Evolutionary conservation across 2,329 filamentous ascomycete species (phyloP).

Genomic region (Cryphonectria nitschkei): DNA sequence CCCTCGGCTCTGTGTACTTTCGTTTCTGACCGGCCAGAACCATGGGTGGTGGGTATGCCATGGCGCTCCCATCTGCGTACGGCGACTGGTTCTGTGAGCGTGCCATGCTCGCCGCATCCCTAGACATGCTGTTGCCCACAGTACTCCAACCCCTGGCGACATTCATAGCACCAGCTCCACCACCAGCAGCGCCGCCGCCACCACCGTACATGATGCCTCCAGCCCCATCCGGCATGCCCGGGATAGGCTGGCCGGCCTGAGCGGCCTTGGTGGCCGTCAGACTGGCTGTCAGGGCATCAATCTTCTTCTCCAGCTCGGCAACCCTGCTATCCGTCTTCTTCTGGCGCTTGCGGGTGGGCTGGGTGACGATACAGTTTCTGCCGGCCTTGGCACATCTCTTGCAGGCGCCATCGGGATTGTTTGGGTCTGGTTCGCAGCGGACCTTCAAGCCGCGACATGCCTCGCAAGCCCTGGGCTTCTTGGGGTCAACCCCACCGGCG

Average conservation of each 20-base stretch:
- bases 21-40: constrained; percentile 45
- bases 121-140: constrained; percentile 16
- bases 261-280: constrained; percentile 60
- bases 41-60: constrained; percentile 32
- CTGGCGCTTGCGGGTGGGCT: constrained; percentile 75
- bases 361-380: constrained; percentile 77
- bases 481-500: constrained; percentile 52
- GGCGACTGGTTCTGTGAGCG: constrained; percentile 28
- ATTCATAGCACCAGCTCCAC: neutral
- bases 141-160: constrained; percentile 21
- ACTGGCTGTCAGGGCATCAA: constrained; percentile 83
- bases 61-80: constrained; percentile 14
- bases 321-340: constrained; percentile 92
- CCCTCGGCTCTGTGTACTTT: constrained; percentile 40
- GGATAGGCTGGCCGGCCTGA: constrained; percentile 16
- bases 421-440: constrained; percentile 77
- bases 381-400: constrained; percentile 80
- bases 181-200: neutral
- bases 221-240: constrained; percentile 21
- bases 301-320: constrained; percentile 89
- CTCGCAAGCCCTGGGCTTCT: constrained; percentile 74
- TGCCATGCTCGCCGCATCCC: constrained; percentile 13
- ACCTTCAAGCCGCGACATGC: constrained; percentile 79
- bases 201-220: constrained; percentile 24
- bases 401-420: constrained; percentile 65